A percentile compares a stretch with the other conserved stretches of the same genome.
Conservation (phyloP, 345 rosid species). For the Acer saccharum region DNA sequence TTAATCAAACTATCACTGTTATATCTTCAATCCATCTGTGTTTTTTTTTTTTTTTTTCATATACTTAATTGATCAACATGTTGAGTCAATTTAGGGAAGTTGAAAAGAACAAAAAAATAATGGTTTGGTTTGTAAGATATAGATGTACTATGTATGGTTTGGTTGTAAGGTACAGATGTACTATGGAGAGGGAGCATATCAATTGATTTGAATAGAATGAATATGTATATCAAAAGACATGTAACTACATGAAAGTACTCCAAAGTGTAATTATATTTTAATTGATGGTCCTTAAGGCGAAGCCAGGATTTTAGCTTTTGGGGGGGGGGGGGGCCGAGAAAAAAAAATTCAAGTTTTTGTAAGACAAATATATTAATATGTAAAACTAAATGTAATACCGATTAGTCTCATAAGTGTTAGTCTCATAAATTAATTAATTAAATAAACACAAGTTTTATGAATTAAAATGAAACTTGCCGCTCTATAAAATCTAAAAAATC, state of each 20-base stretch:
- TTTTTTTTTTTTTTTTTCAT: background rate
- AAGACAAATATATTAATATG: too few species aligned
- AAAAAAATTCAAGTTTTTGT: too few species aligned
- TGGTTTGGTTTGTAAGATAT: too few species aligned
- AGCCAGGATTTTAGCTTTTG: too few species aligned
- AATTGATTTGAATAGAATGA: background rate
- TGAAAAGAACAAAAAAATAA: background rate
- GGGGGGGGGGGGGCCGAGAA: too few species aligned
- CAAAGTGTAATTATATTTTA: background rate
- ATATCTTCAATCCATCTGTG: background rate
- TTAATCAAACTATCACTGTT: background rate
- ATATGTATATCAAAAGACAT: background rate
- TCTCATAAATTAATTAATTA: too few species aligned
- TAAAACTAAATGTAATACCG: too few species aligned
- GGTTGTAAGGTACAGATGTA: background rate
- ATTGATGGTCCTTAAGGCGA: too few species aligned
- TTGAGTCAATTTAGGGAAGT: conserved; percentile 4
- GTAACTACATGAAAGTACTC: background rate
- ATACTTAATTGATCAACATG: background rate
- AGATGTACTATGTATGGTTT: background rate
- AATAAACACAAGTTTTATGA: too few species aligned
- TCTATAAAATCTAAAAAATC: too few species aligned
- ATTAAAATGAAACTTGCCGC: too few species aligned
- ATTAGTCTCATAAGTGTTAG: too few species aligned
- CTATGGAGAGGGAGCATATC: conserved; percentile 3